Evolutionary conservation across 768 basidiomycete genomes (phyloP).

Genomic region (Coprinellus micaceus): DNA sequence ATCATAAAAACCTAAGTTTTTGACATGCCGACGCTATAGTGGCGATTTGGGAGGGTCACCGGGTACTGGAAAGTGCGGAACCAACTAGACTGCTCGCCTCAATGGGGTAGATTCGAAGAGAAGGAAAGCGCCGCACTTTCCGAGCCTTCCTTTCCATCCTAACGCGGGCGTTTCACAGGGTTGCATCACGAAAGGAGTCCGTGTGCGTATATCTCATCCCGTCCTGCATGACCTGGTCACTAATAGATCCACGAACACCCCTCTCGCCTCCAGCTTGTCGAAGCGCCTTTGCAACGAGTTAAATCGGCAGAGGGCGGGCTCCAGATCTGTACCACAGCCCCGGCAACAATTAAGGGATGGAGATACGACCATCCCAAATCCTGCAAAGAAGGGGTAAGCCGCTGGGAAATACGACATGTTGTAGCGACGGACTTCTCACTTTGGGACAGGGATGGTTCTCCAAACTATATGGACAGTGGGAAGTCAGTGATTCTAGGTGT

Average conservation of each 20-base stretch:
- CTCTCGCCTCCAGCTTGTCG: conserved; percentile 20
- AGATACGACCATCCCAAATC: conserved; percentile 20
- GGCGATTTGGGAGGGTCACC: conserved; percentile 27
- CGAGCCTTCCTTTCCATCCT: neutral
- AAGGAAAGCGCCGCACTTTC: conserved; percentile 19
- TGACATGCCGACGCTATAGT: conserved; percentile 18
- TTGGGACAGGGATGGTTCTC: conserved; percentile 23
- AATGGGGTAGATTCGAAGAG: conserved; percentile 27
- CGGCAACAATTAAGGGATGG: conserved; percentile 23
- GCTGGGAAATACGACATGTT: too few relatives aligned
- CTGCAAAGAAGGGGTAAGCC: conserved; percentile 28
- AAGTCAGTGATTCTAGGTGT: conserved; percentile 27
- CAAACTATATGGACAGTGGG: conserved; percentile 32
- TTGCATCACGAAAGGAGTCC: conserved; percentile 22
- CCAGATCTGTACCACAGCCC: conserved; percentile 26
- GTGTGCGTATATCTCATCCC: conserved; percentile 19
- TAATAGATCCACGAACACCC: too few relatives aligned
- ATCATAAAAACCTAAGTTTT: too few relatives aligned
- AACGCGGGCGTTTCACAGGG: conserved; percentile 18
- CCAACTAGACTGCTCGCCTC: conserved; percentile 24
- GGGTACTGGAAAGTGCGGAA: conserved; percentile 29
- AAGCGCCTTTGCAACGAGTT: conserved; percentile 26
- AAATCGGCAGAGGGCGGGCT: conserved; percentile 24
- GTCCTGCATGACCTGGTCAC: too few relatives aligned
- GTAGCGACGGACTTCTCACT: neutral